Evolutionary conservation across 176 grass and related monocot genomes (phyloP).

Genomic region (Elaeis guineensis): DNA sequence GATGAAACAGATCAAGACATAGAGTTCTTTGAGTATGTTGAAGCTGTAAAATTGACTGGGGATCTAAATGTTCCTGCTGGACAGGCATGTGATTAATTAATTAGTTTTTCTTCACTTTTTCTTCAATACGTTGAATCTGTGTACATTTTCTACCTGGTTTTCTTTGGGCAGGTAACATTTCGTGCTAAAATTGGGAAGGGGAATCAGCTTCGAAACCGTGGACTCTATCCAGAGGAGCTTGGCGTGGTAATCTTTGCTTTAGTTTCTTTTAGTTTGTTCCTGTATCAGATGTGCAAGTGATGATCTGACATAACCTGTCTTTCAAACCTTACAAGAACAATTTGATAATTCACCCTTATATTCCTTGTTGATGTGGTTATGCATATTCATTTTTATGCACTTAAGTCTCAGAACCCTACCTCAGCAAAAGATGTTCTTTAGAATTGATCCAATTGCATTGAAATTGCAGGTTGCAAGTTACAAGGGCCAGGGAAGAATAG

Average conservation of each 20-base stretch:
- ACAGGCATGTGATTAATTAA: constrained; percentile 39
- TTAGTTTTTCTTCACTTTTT: neutral
- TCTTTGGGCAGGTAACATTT: constrained; percentile 57
- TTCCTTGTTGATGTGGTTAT: too few species aligned
- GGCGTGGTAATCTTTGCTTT: constrained; percentile 63
- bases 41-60: constrained; percentile 96
- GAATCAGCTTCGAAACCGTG: constrained; percentile 56
- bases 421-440: too few species aligned
- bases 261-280: too few species aligned
- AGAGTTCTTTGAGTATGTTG: constrained; percentile 95
- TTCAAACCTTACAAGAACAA: too few species aligned
- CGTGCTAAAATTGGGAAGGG: constrained; percentile 90
- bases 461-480: constrained; percentile 57
- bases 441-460: too few species aligned
- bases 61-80: constrained; percentile 94
- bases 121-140: neutral
- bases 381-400: too few species aligned
- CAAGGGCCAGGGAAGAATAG: constrained; percentile 91
- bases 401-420: too few species aligned
- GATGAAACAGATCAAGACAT: constrained; percentile 32
- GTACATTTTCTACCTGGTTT: neutral
- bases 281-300: too few species aligned
- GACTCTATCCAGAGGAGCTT: constrained; percentile 78
- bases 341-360: too few species aligned
- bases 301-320: too few species aligned